These are phyloP conservation scores for Xerocomus amazonicus DNA, from an alignment of 1,284 basidiomycete genomes.

Conservation along the genomic window DNA sequence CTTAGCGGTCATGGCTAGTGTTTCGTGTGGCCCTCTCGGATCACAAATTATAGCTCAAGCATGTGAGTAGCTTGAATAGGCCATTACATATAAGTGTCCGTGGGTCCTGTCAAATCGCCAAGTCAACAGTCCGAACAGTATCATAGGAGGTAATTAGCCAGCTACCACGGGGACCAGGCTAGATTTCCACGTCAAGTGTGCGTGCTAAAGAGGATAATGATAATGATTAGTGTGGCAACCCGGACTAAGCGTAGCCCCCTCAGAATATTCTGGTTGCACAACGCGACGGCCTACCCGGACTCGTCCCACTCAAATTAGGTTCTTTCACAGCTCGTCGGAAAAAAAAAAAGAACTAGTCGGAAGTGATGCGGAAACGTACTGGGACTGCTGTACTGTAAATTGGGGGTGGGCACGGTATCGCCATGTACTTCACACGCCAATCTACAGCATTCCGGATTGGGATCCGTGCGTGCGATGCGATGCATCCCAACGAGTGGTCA, in stretches of 20 bases:
- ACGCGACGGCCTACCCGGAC: conserved; percentile 9
- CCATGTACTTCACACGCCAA: conserved; percentile 3
- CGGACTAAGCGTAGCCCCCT: conserved; percentile 5
- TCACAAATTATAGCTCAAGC: conserved; percentile 13
- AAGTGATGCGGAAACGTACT: conserved; percentile 19
- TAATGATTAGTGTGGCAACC: conserved; percentile 15
- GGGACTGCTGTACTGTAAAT: conserved; percentile 14
- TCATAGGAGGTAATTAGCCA: conserved; percentile 22
- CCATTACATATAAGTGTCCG: conserved; percentile 23
- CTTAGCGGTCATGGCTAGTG: conserved; percentile 14
- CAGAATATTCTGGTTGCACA: not conserved
- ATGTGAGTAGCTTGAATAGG: conserved; percentile 10
- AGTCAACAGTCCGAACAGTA: conserved; percentile 23
- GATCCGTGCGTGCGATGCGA: conserved; percentile 14
- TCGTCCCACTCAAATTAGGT: conserved; percentile 10
- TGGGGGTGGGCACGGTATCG: conserved; percentile 18
- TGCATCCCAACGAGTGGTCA: conserved; percentile 7
- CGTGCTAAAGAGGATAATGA: conserved; percentile 19
- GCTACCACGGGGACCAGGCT: conserved; percentile 13
- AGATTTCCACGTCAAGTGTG: conserved; percentile 19
- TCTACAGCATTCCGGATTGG: conserved; percentile 17
- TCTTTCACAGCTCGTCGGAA: conserved; percentile 11
- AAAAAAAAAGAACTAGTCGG: conserved; percentile 3
- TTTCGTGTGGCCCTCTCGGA: conserved; percentile 28
- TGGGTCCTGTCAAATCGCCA: conserved; percentile 27